Base-by-base conservation (phyloP, 805 yeast species). In the Myxozyma lipomycoides region DNA sequence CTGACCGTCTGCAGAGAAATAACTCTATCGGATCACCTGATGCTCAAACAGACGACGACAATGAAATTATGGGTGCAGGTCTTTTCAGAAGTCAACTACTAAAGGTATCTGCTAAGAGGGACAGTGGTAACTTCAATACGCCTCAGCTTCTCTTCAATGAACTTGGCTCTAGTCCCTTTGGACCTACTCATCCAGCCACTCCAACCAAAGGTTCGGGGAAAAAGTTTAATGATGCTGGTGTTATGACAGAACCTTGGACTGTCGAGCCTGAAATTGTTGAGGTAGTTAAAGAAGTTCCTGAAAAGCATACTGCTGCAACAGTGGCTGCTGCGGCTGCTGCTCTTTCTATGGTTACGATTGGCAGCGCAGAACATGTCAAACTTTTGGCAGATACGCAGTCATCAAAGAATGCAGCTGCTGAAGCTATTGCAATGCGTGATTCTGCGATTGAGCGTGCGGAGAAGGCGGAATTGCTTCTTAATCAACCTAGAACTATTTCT, bases 301-400 rank as follows among this genome's bases (percentile, higher is more conserved):
- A 6, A 17, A 35, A 6, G 38, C 24, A 4, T 4, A 40, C 48
- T 9, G 45, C 21, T 18, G 43, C 19, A 40, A 38, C 43, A 12
- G 15, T 40, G 3, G 18, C 39, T 45, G 48, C 41, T 7, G 48
- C 21, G 37, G 48, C 48, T 23, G 58, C 55, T 5, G 40, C 52
- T 2, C 32, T 40, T n/a, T 40, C 43, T 40, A 25, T 46, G 47
- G 56, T 55, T 6, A 42, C 62, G 9, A 47, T 67, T 15, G 46
- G 61, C 6, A 46, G 55, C 32, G 56, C 49, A 15, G 64, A 62
- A 25, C 51, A 58, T 40, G 51, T 48, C 7, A 38, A 36, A 6
- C 40, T 65, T n/a, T 48, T 43, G 26, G 40, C 15, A 32, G 37
- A 19, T 49, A 42, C 6, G 30, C 12, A 15, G 6, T 6, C 19